Evolutionary conservation across 495 filamentous ascomycete species (phyloP).

Genomic region (Xylaria telfairii): DNA sequence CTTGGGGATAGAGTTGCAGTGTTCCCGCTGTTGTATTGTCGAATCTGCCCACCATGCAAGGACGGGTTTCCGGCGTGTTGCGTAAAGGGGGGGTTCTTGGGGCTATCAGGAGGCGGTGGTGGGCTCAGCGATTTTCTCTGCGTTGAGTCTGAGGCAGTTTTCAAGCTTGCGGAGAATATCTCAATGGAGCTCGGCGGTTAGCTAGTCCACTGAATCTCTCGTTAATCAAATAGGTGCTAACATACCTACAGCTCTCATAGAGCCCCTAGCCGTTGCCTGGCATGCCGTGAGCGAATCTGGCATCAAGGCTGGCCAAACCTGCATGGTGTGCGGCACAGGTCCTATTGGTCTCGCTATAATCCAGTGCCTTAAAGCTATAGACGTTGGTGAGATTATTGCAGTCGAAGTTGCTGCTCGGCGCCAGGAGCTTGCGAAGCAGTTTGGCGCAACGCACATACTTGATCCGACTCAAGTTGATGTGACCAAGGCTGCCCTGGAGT

Average conservation of each 20-base stretch:
- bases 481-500: conserved; percentile 47
- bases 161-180: conserved; percentile 63
- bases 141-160: conserved; percentile 48
- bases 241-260: conserved; percentile 54
- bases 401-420: conserved; percentile 59
- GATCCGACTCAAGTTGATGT: conserved; percentile 63
- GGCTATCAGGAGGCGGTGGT: conserved; percentile 64
- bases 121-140: conserved; percentile 64
- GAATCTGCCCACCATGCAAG: conserved; percentile 58
- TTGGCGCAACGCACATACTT: conserved; percentile 61
- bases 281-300: conserved; percentile 65
- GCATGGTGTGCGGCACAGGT: conserved; percentile 65
- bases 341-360: conserved; percentile 69
- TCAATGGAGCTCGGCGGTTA: conserved; percentile 62
- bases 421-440: conserved; percentile 54
- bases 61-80: conserved; percentile 62
- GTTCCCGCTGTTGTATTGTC: conserved; percentile 66
- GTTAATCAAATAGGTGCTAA: not conserved
- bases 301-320: conserved; percentile 55
- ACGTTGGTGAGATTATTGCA: conserved; percentile 59
- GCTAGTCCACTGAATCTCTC: conserved; percentile 52
- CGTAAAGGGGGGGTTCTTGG: conserved; percentile 64
- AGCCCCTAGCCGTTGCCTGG: conserved; percentile 70
- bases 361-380: conserved; percentile 60
- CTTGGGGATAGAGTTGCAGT: conserved; percentile 63